These are phyloP conservation scores for Xerocomus spinulosus DNA, from an alignment of 768 basidiomycete genomes.

Conservation along the genomic window DNA sequence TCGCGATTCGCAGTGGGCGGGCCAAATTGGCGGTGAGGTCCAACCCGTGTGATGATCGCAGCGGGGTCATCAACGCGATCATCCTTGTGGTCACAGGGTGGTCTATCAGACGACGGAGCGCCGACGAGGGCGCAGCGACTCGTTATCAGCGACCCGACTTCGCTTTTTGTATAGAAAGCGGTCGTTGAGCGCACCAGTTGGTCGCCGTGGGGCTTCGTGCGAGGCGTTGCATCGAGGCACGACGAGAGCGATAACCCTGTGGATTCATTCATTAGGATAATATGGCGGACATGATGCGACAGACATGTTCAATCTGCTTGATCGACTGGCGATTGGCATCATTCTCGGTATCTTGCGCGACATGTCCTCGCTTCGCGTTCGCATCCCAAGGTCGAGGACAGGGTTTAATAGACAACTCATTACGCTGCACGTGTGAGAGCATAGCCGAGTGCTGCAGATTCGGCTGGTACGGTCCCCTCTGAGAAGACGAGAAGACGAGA, in stretches of 20 bases:
- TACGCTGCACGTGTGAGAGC: background rate
- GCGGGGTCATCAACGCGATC: too few species aligned
- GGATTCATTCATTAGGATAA: too few species aligned
- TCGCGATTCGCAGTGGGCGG: background rate
- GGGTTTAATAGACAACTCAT: slow-evolving; percentile 3
- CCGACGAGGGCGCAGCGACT: slow-evolving; percentile 1
- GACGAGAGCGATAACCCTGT: background rate
- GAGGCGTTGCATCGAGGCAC: slow-evolving; percentile 2
- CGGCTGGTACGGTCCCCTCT: background rate
- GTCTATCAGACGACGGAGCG: too few species aligned
- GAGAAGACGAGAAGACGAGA: background rate
- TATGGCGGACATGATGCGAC: too few species aligned
- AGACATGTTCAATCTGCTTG: background rate
- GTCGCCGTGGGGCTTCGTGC: slow-evolving; percentile 1
- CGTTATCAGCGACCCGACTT: background rate
- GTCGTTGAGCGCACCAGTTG: too few species aligned
- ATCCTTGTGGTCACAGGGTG: too few species aligned
- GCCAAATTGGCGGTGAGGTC: too few species aligned
- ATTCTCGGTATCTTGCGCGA: too few species aligned
- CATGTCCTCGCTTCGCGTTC: slow-evolving; percentile 2
- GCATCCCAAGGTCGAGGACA: background rate
- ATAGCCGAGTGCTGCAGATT: background rate
- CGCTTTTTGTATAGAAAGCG: background rate
- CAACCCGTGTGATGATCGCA: background rate
- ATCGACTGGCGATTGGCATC: background rate